phyloP scores from a whole-genome alignment of 805 yeast genomes.

The Teunomyces atbi region DNA sequence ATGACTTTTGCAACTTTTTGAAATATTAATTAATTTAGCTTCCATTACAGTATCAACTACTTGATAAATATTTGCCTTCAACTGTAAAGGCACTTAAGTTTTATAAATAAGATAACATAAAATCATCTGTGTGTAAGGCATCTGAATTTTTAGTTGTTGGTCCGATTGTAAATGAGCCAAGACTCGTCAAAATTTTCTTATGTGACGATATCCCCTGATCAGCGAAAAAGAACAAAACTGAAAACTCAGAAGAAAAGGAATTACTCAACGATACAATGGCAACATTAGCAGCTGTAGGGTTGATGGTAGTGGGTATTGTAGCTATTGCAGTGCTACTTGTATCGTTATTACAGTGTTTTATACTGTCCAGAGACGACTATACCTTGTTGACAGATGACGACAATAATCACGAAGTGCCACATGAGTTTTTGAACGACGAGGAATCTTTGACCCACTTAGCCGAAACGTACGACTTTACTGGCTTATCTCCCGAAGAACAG shows the following conservation, averaged over 20 bases:
- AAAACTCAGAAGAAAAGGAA: background rate
- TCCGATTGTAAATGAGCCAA: background rate
- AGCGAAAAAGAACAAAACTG: constrained; percentile 1
- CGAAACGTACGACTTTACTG: constrained; percentile 35
- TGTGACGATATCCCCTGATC: constrained; percentile 4
- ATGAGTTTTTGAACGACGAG: constrained; percentile 41
- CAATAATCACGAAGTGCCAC: constrained; percentile 24
- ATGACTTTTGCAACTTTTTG: too few species aligned
- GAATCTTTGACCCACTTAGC: constrained; percentile 34
- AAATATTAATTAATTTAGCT: too few species aligned
- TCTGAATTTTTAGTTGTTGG: background rate
- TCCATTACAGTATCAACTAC: too few species aligned
- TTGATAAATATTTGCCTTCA: too few species aligned
- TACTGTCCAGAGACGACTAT: constrained; percentile 1
- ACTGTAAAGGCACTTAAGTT: too few species aligned
- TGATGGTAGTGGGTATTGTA: background rate
- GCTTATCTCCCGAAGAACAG: constrained; percentile 43
- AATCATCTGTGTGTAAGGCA: background rate
- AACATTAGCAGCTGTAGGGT: background rate
- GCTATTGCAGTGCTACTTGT: background rate
- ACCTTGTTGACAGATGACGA: constrained; percentile 3
- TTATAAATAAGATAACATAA: background rate
- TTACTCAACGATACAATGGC: background rate
- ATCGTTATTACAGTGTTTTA: background rate
- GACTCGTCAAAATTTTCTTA: constrained; percentile 4